Evolutionary conservation across 768 basidiomycete genomes (phyloP).

Genomic region (Suillus plorans): DNA sequence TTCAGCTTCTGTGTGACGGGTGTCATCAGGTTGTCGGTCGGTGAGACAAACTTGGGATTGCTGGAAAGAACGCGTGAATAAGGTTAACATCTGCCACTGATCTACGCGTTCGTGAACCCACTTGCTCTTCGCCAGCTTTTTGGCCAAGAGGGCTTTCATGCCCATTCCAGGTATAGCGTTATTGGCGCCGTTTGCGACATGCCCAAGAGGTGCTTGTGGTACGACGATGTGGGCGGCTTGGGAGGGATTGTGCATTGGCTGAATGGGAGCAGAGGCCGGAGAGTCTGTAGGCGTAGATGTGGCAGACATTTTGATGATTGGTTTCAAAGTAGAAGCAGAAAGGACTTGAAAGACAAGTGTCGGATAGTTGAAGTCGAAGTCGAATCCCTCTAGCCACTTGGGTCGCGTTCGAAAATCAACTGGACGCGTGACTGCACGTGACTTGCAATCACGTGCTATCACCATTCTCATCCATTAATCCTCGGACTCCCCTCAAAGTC

Average conservation of each 20-base stretch:
- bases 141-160: constrained; percentile 88
- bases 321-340: background rate
- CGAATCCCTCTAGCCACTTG: background rate
- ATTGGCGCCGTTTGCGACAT: constrained; percentile 49
- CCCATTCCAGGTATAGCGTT: constrained; percentile 73
- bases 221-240: constrained; percentile 77
- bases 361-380: constrained; percentile 1
- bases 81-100: constrained; percentile 1
- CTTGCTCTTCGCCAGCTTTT: constrained; percentile 90
- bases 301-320: constrained; percentile 46
- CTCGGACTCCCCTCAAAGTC: background rate
- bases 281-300: constrained; percentile 65
- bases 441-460: background rate
- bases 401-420: constrained; percentile 26
- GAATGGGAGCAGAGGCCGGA: constrained; percentile 59
- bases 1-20: constrained; percentile 91
- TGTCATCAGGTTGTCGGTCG: constrained; percentile 94
- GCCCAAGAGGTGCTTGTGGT: constrained; percentile 80
- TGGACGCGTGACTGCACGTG: constrained; percentile 32
- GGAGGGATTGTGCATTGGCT: constrained; percentile 83
- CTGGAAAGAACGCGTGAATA: constrained; percentile 37
- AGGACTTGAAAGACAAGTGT: background rate
- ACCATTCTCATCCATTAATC: background rate
- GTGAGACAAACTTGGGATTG: constrained; percentile 87
- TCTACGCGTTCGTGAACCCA: constrained; percentile 39